Evolutionary conservation across 345 rosid genomes (phyloP).

Genomic region (Citrus sp.): DNA sequence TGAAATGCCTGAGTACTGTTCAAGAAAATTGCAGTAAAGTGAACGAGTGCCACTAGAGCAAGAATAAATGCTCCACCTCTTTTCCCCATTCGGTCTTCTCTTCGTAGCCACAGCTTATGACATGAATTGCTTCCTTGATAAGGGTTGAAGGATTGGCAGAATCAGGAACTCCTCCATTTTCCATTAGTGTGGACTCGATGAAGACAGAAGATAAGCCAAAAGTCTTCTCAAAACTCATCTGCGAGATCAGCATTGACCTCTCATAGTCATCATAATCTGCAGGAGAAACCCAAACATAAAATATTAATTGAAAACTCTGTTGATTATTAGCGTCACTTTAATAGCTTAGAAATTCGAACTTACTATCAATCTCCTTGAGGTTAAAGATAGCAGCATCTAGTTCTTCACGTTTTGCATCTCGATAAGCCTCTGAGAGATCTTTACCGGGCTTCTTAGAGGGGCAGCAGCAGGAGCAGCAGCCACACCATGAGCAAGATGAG

Average conservation of each 20-base stretch:
- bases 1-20: not conserved
- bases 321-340: not conserved
- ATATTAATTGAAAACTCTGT: not conserved
- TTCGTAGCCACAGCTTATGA: constrained; percentile 91
- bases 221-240: constrained; percentile 90
- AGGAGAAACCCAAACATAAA: constrained; percentile 5
- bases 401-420: constrained; percentile 85
- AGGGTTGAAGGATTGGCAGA: constrained; percentile 76
- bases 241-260: constrained; percentile 91
- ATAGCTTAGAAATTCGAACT: constrained; percentile 19
- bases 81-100: constrained; percentile 98
- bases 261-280: constrained; percentile 90
- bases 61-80: constrained; percentile 53
- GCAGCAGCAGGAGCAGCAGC: constrained; percentile 73
- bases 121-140: constrained; percentile 97
- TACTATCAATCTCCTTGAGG: constrained; percentile 81
- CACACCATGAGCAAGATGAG: constrained; percentile 53
- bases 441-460: constrained; percentile 56
- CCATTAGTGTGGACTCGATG: constrained; percentile 91
- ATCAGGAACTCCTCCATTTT: constrained; percentile 89
- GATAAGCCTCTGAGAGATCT: constrained; percentile 71
- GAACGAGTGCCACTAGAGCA: not conserved
- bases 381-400: constrained; percentile 92
- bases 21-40: not conserved
- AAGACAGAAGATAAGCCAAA: constrained; percentile 93